These are phyloP conservation scores for Trichoderma virens DNA, from an alignment of 495 filamentous ascomycete species.

Conservation along the genomic window DNA sequence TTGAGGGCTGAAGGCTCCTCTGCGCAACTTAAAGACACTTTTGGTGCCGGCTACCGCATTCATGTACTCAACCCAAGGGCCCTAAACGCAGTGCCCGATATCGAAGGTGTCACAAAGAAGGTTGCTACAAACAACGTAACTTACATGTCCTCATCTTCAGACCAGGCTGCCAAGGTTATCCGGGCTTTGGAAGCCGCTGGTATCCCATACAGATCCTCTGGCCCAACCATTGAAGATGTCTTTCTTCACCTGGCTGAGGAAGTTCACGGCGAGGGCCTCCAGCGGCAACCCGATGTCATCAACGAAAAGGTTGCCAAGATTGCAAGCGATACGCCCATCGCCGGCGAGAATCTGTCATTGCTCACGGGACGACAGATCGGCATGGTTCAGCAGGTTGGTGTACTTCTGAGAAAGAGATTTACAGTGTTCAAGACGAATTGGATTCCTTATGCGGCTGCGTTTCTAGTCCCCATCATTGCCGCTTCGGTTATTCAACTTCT, in stretches of 20 bases:
- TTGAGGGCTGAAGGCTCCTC: constrained; percentile 60
- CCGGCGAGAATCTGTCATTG: constrained; percentile 39
- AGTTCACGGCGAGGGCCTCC: constrained; percentile 15
- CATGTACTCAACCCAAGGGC: constrained; percentile 46
- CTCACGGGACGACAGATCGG: constrained; percentile 52
- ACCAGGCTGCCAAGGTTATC: constrained; percentile 50
- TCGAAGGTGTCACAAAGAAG: constrained; percentile 45
- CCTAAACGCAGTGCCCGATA: constrained; percentile 34
- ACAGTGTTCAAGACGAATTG: constrained; percentile 63
- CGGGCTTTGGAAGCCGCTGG: constrained; percentile 47
- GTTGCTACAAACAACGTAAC: constrained; percentile 53
- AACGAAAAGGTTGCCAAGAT: background rate
- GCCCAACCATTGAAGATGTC: constrained; percentile 71
- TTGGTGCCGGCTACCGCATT: constrained; percentile 64
- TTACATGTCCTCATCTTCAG: constrained; percentile 54
- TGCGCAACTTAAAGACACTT: constrained; percentile 52
- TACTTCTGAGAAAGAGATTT: constrained; percentile 61
- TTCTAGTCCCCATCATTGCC: constrained; percentile 56
- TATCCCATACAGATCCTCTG: constrained; percentile 59
- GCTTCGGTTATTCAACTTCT: constrained; percentile 57
- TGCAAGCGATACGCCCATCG: constrained; percentile 9
- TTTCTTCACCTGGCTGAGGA: constrained; percentile 70
- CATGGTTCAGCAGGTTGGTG: constrained; percentile 51
- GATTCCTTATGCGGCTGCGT: constrained; percentile 56
- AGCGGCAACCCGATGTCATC: background rate